Base-by-base conservation (phyloP, 2,329 filamentous ascomycete species). In the Pyrenophora graminea region DNA sequence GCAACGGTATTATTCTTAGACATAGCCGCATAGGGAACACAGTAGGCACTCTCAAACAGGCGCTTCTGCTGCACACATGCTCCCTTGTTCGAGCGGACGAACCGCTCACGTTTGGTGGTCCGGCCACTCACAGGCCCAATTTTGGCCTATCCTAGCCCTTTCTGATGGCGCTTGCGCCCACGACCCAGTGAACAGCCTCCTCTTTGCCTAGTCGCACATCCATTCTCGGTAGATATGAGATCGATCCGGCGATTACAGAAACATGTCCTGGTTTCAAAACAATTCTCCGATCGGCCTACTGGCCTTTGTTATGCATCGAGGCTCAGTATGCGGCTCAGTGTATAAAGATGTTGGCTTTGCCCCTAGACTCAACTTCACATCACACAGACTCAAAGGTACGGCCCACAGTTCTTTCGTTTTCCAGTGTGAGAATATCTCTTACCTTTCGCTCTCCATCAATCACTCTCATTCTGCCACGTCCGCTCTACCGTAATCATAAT, bases 201-300 rank as follows among this genome's bases (percentile, higher is more conserved):
- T 56, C 54, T 50, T 61, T 45, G 56, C 53, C 55, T 62, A 64
- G 68, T 70, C 67, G 65, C 61, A 67, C 58, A 56, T 56, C 58
- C 58, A 55, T 53, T 64, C 66, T 54, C 48, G 67, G 61, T 49
- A 54, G 50, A 57, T 49, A 45, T 59, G 45, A 61, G 58, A 64
- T 65, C 57, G 54, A 64, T 67, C 63, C 63, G 70, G 70, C 72
- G 72, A 72, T 69, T 73, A 72, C 61, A 69, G 67, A 72, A 72
- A 73, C 71, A 62, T 55, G 59, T 62, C 63, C 58, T 60, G 60
- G 71, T 74, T 73, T 73, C 70, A 73, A 60, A 53, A 60, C 50
- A 71, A 69, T 71, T 72, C 69, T 69, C 68, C 68, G 65, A 60
- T 48, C 45, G 63, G 61, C 66, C 65, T 57, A 51, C 56, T 61